Base-by-base conservation (phyloP, 208 protist species). In the Trypanosoma scelopori region DNA sequence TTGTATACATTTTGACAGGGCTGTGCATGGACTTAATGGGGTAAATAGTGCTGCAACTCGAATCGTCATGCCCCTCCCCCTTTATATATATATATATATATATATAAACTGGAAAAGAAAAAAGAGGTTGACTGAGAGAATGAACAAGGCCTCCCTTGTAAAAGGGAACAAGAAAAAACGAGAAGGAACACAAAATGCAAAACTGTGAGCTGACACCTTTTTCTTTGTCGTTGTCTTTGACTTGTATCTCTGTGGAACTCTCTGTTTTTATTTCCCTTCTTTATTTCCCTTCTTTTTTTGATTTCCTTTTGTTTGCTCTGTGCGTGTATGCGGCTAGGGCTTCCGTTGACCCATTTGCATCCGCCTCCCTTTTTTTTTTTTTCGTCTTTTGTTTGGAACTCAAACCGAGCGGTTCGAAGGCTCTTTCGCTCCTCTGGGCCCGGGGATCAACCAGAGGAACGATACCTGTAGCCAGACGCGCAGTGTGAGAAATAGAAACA, bases 1-100 rank as follows among this genome's bases (percentile, higher is more conserved):
- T 90, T 45, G 49, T 69, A 12, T 91, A 87, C 64, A 60, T 64
- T 6, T 18, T 87, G 9, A 73, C 78, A 35, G n/a, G 62, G 55
- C 51, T 61, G 41, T 15, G n/a, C 25, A 4, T 62, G 23, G 55
- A 61, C 18, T 32, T 71, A n/a, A 22, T 73, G 32, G 42, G 23
- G 56, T 48, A 39, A 49, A 32, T 30, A 42, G 3, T 35, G 3
- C 43, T 35, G 13, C 43, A 43, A 27, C 13, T 16, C 5, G 30
- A 43, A 11, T 25, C 43, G n/a, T 39, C 30, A n/a, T 25, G 11
- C 9, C 52, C 4, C 13, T 59, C 49, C 12, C 25, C 60, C 30
- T 58, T 32, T n/a, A 46, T 5, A 35, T 23, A 37, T 4, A 57
- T 9, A 37, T 11, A 37, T 37, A 9, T 3, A 23, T 23, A 6